These are phyloP conservation scores for Didymella arachidicola DNA, from an alignment of 2,329 filamentous ascomycete genomes.

Conservation along the genomic window DNA sequence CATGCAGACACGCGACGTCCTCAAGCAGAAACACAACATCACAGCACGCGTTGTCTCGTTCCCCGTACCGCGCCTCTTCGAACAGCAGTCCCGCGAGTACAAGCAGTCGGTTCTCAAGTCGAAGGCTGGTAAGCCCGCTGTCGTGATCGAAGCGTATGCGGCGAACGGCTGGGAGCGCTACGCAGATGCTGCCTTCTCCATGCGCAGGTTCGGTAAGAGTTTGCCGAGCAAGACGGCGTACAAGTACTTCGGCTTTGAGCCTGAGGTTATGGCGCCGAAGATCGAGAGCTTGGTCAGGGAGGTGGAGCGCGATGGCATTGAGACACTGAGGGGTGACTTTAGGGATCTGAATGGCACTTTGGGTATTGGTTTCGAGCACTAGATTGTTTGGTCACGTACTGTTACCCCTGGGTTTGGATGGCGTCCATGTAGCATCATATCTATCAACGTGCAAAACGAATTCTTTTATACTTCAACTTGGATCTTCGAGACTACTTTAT, in stretches of 20 bases:
- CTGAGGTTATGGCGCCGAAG: conserved; percentile 53
- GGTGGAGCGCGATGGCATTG: conserved; percentile 45
- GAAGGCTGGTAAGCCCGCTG: background rate
- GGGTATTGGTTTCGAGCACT: conserved; percentile 24
- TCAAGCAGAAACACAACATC: background rate
- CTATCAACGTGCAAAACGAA: background rate
- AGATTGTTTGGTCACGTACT: background rate
- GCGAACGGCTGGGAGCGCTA: background rate
- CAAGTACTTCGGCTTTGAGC: conserved; percentile 63
- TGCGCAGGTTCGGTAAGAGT: background rate
- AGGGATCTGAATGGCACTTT: conserved; percentile 22
- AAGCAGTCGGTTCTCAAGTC: background rate
- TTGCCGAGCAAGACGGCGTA: conserved; percentile 47
- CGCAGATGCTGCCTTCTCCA: background rate
- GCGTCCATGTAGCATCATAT: background rate
- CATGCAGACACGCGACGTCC: background rate
- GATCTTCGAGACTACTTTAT: no score
- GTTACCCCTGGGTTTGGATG: background rate
- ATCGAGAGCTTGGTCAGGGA: conserved; percentile 47
- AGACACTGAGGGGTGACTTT: conserved; percentile 18
- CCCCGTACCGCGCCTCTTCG: background rate
- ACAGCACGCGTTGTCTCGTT: background rate
- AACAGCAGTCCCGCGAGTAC: background rate
- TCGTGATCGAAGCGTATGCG: background rate
- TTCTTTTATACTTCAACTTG: no score